Evolutionary conservation across 2,329 filamentous ascomycete species (phyloP).

Genomic region (Diaporthe humulicola): DNA sequence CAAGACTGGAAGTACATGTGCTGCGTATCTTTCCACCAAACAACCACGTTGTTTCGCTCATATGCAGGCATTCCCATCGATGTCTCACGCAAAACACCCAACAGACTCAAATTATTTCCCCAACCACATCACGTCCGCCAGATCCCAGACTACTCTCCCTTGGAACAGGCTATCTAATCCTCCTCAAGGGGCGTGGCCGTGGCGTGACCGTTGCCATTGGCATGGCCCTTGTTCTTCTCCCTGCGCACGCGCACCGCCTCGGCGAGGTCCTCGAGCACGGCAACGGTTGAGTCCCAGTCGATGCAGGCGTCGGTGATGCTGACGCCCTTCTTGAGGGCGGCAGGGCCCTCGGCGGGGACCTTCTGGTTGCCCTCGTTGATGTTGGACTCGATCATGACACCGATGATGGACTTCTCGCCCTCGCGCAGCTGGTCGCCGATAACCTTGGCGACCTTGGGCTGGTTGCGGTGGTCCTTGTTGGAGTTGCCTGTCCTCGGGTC

Average conservation of each 20-base stretch:
- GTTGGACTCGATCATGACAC: constrained; percentile 99
- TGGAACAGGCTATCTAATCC: constrained; percentile 52
- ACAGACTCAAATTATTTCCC: background rate
- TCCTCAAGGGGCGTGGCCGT: constrained; percentile 65
- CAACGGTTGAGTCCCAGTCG: constrained; percentile 87
- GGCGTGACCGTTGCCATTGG: constrained; percentile 46
- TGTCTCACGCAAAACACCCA: background rate
- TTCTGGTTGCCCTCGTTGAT: constrained; percentile 93
- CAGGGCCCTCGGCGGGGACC: constrained; percentile 84
- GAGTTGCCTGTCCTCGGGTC: constrained; percentile 78
- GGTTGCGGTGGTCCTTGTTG: constrained; percentile 96
- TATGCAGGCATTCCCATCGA: background rate
- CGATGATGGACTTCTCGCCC: constrained; percentile 90
- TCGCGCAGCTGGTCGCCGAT: constrained; percentile 88
- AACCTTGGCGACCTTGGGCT: constrained; percentile 89
- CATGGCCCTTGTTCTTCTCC: constrained; percentile 58
- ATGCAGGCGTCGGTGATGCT: constrained; percentile 98
- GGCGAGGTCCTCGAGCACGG: constrained; percentile 86
- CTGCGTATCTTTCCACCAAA: background rate
- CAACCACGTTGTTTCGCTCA: background rate
- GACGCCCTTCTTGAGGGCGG: constrained; percentile 86
- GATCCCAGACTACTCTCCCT: background rate
- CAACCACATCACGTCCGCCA: too few species aligned
- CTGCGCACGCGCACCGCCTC: constrained; percentile 84
- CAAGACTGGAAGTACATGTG: background rate